Conservation (phyloP, 139 green algal genomes). For the Ulvella scutata region DNA sequence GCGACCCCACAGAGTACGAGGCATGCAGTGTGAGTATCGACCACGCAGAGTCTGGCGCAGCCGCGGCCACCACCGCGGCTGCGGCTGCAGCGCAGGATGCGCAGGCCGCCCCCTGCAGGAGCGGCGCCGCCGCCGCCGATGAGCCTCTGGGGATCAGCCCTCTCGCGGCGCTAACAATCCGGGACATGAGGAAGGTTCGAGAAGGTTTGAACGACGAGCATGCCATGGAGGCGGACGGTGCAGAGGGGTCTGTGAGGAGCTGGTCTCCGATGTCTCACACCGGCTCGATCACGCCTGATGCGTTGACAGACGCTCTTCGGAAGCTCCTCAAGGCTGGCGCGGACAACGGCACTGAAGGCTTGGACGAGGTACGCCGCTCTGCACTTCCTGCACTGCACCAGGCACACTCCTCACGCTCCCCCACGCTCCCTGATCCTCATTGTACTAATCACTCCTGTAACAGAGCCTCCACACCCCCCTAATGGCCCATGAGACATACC, state of each 20-base stretch:
- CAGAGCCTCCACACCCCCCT: too few species aligned
- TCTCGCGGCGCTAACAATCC: not conserved
- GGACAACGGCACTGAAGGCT: not conserved
- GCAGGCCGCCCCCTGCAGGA: not conserved
- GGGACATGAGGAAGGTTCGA: not conserved
- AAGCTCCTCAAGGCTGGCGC: not conserved
- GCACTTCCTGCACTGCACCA: too few species aligned
- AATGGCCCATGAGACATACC: too few species aligned
- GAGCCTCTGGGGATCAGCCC: too few species aligned
- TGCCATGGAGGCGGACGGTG: not conserved
- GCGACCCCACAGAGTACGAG: not conserved
- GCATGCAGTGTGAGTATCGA: not conserved
- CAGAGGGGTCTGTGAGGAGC: too few species aligned
- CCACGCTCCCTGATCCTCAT: too few species aligned
- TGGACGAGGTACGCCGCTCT: too few species aligned
- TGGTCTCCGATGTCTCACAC: too few species aligned
- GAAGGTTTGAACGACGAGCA: not conserved
- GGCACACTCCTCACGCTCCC: too few species aligned
- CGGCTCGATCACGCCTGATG: not conserved
- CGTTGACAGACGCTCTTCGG: not conserved
- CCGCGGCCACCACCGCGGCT: not conserved
- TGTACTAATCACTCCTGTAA: too few species aligned
- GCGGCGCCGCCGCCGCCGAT: not conserved
- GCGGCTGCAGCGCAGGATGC: not conserved
- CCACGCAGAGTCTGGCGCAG: not conserved